Conservation (phyloP, 148 eudicot species). For the Cornus suecica region DNA sequence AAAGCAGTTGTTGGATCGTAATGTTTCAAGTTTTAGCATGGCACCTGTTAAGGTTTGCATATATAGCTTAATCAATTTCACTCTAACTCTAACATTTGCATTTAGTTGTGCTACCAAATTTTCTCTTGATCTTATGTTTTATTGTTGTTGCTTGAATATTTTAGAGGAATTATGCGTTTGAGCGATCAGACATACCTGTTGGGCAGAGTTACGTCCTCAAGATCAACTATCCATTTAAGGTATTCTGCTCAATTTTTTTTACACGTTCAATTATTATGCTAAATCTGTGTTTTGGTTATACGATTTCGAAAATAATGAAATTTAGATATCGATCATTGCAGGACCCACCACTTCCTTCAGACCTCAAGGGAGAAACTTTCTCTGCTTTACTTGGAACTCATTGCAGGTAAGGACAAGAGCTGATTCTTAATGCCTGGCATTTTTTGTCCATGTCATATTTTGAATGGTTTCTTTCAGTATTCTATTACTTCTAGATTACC, state of each 20-base stretch:
- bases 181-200: conserved; percentile 69
- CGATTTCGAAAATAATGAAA: not conserved
- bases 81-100: not conserved
- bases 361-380: conserved; percentile 73
- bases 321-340: conserved; percentile 11
- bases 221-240: conserved; percentile 90
- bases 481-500: not conserved
- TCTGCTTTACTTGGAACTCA: conserved; percentile 89
- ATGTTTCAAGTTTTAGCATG: conserved; percentile 84
- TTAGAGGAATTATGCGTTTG: conserved; percentile 95
- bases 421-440: conserved; percentile 6
- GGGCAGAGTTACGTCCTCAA: conserved; percentile 82
- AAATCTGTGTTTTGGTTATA: not conserved
- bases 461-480: not conserved
- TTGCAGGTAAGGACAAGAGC: conserved; percentile 43
- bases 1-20: conserved; percentile 55
- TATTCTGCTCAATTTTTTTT: conserved; percentile 18
- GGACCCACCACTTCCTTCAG: conserved; percentile 85
- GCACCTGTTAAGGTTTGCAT: conserved; percentile 86
- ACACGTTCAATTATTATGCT: not conserved
- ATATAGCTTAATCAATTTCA: not conserved
- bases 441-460: not conserved
- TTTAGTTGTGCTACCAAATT: too few relatives aligned
- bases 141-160: conserved; percentile 9
- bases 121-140: not conserved